Conservation (phyloP, 2,329 filamentous ascomycete species). For the Claviceps citrina region DNA sequence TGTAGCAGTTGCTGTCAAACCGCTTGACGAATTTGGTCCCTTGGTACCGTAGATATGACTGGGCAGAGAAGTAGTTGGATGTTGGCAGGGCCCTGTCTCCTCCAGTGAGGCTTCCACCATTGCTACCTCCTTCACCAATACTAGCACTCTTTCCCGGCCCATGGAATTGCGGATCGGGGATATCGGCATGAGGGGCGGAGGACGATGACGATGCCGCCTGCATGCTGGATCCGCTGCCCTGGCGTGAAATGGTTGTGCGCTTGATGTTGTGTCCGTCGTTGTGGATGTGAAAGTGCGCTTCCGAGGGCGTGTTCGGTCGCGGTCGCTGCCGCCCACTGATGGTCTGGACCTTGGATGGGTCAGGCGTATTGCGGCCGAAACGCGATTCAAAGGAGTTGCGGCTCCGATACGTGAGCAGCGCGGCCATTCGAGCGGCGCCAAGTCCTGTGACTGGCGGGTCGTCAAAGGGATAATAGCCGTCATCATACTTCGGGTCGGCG, state of each 20-base stretch:
- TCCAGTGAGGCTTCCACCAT: constrained; percentile 32
- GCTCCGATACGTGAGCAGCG: constrained; percentile 86
- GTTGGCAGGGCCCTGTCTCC: constrained; percentile 36
- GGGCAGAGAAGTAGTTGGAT: constrained; percentile 90
- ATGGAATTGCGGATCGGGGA: constrained; percentile 50
- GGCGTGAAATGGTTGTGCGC: constrained; percentile 33
- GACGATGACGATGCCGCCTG: constrained; percentile 7
- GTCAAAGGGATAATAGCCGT: constrained; percentile 81
- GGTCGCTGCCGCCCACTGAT: constrained; percentile 54
- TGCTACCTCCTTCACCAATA: constrained; percentile 11
- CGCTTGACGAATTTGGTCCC: constrained; percentile 91
- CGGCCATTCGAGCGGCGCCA: constrained; percentile 91
- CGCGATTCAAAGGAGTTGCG: constrained; percentile 93
- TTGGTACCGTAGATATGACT: constrained; percentile 94
- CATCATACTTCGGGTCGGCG: constrained; percentile 94
- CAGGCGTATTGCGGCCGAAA: constrained; percentile 84
- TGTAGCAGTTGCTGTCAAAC: constrained; percentile 98
- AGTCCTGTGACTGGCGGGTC: constrained; percentile 79
- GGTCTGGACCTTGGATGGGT: constrained; percentile 67
- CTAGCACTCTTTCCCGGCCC: constrained; percentile 27
- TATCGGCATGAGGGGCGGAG: constrained; percentile 9
- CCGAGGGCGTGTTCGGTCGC: constrained; percentile 44
- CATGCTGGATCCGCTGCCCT: constrained; percentile 23
- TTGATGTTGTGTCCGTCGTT: constrained; percentile 64
- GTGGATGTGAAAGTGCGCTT: constrained; percentile 66